Conservation (phyloP, 495 filamentous ascomycete genomes). For the Aspergillus nidulans region DNA sequence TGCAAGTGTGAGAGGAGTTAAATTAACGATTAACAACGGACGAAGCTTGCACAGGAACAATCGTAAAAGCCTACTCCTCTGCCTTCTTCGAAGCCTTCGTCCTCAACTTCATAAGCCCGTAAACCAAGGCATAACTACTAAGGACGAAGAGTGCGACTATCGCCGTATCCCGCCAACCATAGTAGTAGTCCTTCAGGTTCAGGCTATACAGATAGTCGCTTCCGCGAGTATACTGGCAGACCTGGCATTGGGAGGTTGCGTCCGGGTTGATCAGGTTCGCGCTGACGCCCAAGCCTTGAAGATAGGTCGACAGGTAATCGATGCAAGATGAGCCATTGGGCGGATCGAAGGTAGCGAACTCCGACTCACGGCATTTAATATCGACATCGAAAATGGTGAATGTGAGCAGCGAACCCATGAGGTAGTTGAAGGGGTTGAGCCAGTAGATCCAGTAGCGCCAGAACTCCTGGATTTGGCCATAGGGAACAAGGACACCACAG, state of each 20-base stretch:
- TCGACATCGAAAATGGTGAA: slow-evolving; percentile 52
- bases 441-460: slow-evolving; percentile 76
- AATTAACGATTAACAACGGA: neutral
- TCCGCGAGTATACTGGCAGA: slow-evolving; percentile 48
- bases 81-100: slow-evolving; percentile 25
- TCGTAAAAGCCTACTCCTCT: slow-evolving; percentile 8
- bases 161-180: slow-evolving; percentile 40
- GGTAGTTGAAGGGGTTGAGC: slow-evolving; percentile 66
- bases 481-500: slow-evolving; percentile 53
- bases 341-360: slow-evolving; percentile 55
- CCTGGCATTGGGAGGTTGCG: slow-evolving; percentile 51
- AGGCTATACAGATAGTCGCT: slow-evolving; percentile 35
- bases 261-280: slow-evolving; percentile 49
- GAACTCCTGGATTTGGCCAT: slow-evolving; percentile 49
- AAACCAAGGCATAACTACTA: slow-evolving; percentile 45
- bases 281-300: slow-evolving; percentile 42
- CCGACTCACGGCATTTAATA: slow-evolving; percentile 53
- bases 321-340: slow-evolving; percentile 44
- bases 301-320: slow-evolving; percentile 54
- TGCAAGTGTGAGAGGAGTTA: neutral
- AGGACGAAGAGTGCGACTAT: slow-evolving; percentile 44
- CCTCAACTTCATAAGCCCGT: slow-evolving; percentile 43
- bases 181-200: slow-evolving; percentile 40
- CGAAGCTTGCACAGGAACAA: neutral
- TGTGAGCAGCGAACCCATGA: slow-evolving; percentile 57